Evolutionary conservation across 2,329 filamentous ascomycete species (phyloP), one percentile per base, ranked within the genome.

Genomic region (Aspergillus tamarii): DNA sequence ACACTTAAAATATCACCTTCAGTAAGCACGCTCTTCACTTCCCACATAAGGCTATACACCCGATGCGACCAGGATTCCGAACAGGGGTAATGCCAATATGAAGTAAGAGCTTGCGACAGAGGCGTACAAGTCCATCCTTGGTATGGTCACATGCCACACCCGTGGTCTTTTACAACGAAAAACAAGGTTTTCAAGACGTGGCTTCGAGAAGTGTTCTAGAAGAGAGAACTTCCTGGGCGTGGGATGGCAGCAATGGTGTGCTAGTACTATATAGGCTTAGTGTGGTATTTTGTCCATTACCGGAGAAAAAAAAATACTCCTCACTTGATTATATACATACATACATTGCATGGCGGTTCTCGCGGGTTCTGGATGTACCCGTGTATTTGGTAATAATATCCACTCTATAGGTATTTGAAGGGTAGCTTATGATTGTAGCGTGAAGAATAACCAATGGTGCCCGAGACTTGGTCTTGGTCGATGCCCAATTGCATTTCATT

Each of bases 171-270:
- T 39, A 23, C 8, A 14, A 5, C 14, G 14, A 32, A 9, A 52
- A 54, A 59, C 60, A 62, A 62, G 52, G 56, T 65, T 62, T 59
- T 12, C 39, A 32, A 50, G 39, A 41, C 43, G 50, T 55, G 16
- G 58, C 58, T 67, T 67, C 65, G 63, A 65, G 65, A 67, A 67
- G 23, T 21, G n/a, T 67, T 67, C 65, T 67, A 67, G 65, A 67
- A 67, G 53, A 43, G 56, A 26, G 26, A 21, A 32, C 12, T 12
- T 32, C n/a, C 23, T 53, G 32, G n/a, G 41, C n/a, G 45, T 36
- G 45, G 21, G 23, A 28, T 55, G 23, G 26, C 39, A 36, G 23
- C 28, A 48, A 39, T 21, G 11, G 28, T 53, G 26, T 4, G 36
- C 26, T 55, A 55, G 52, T 45, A n/a, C 23, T 23, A 45, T 19